Base-by-base conservation (phyloP, 306 rosid species). In the Rosa multiflora region DNA sequence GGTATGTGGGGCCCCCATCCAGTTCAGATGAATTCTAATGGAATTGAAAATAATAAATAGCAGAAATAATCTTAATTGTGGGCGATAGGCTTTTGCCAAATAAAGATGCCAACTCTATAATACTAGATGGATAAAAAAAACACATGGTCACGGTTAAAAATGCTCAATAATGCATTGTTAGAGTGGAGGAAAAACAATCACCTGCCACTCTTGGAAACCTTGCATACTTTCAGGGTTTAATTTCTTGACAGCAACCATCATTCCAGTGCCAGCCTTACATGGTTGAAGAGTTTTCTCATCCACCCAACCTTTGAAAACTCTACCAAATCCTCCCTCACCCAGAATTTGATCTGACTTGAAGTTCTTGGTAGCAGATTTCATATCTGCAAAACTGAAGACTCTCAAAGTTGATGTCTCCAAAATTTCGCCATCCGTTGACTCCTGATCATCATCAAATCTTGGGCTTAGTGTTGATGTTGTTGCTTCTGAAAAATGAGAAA, bases 281-380 rank as follows among this genome's bases (percentile, higher is more conserved):
- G 97, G 98, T 10, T 88, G 59, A 0, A 95, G 89, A 9, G 94
- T 88, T 70, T 61, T 86, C 75, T 82, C 89, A 81, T 94, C 90
- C 42, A 94, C 80, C 97, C 97, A 92, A 58, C 97, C 97, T 79
- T 88, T 95, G 86, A 86, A 91, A 48, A 95, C 99, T 83, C 76
- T 88, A 10, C 98, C 99, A 81, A 95, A 95, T 4, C 98, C 99
- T 43, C 98, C 98, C 71, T 91, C 91, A 8, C 99, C 99, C 44
- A 92, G 78, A 82, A 94, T 78, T 68, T 82, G 14, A 81, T 88
- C 89, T 4, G 83, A 15, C 68, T 76, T 92, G 90, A 95, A 95
- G 77, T 78, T 79, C 86, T 43, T 90, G 0, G 98, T 85, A 6
- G 93, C 90, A 0, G 83, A 62, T 81, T 83, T 92, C 89, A 92